A percentile compares a stretch with the other conserved stretches of the same genome.
Conservation (phyloP, 352 stramenopile genomes). For the Ochromonadaceae sp. region DNA sequence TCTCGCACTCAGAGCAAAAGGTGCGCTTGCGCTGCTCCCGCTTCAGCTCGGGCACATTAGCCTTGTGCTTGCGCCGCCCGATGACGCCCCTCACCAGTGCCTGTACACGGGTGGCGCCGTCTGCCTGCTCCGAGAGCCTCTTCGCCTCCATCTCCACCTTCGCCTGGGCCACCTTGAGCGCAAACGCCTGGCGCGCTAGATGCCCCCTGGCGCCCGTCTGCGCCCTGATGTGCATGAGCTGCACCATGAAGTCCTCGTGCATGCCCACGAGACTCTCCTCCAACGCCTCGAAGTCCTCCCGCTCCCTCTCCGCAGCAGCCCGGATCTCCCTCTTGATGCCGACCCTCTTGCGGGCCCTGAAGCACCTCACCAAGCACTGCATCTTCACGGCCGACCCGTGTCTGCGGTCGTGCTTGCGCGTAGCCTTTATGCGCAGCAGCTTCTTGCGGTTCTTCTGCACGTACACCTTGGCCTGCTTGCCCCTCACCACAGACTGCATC, state of each 20-base stretch:
- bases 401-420: background rate
- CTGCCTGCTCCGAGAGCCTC: background rate
- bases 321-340: background rate
- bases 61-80: background rate
- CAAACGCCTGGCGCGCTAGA: no score
- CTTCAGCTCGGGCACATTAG: background rate
- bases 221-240: no score
- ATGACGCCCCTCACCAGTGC: background rate
- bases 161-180: no score
- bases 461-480: no score
- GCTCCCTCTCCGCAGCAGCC: no score
- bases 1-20: constrained; percentile 9
- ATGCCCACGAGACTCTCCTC: no score
- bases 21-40: background rate
- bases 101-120: background rate
- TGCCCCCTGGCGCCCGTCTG: no score
- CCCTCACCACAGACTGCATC: no score
- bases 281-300: no score
- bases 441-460: no score
- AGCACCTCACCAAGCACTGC: background rate
- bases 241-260: no score
- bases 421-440: background rate
- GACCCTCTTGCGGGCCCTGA: background rate
- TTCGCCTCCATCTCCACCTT: background rate
- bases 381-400: background rate